Percentiles rank a stretch among this genome's conserved stretches.
Conservation (phyloP, 139 green algal species). For the Tetratostichococcus sp. region DNA sequence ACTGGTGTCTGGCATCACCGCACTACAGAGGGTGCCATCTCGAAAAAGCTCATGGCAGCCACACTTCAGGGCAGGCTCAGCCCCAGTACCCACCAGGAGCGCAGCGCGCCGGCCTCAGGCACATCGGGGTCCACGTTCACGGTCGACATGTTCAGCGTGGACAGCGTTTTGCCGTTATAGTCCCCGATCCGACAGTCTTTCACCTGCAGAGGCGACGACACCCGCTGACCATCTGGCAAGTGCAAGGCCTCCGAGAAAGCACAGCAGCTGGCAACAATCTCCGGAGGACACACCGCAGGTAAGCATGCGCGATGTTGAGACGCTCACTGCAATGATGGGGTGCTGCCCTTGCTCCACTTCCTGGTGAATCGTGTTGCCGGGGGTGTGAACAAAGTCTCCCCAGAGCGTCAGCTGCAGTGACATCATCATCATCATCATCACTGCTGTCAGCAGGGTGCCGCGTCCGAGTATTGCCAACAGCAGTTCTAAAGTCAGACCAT, state of each 20-base stretch:
- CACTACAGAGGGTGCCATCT: too few species aligned
- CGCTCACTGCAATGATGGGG: slow-evolving; percentile 69
- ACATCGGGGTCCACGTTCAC: slow-evolving; percentile 71
- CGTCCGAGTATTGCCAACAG: too few species aligned
- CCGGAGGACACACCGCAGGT: too few species aligned
- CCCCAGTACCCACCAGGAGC: slow-evolving; percentile 66
- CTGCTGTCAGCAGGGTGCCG: too few species aligned
- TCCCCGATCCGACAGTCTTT: slow-evolving; percentile 87
- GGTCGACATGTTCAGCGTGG: slow-evolving; percentile 53
- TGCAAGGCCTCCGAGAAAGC: too few species aligned
- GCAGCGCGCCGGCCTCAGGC: slow-evolving; percentile 49
- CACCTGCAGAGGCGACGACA: slow-evolving; percentile 11
- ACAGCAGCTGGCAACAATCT: too few species aligned
- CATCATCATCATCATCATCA: background rate
- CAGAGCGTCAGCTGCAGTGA: slow-evolving; percentile 75
- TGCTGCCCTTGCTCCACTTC: slow-evolving; percentile 16
- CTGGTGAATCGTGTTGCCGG: slow-evolving; percentile 63
- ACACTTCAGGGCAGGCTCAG: too few species aligned
- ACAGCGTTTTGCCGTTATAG: slow-evolving; percentile 90
- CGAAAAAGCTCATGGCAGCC: too few species aligned
- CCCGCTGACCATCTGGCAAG: too few species aligned
- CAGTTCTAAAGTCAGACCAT: too few species aligned
- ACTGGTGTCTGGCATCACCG: too few species aligned
- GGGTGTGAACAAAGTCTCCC: slow-evolving; percentile 54
- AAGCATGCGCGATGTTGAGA: too few species aligned